Evolutionary conservation across 352 stramenopile genomes (phyloP), one percentile per base, ranked within the genome.

Genomic region (Globisporangium yorkense): DNA sequence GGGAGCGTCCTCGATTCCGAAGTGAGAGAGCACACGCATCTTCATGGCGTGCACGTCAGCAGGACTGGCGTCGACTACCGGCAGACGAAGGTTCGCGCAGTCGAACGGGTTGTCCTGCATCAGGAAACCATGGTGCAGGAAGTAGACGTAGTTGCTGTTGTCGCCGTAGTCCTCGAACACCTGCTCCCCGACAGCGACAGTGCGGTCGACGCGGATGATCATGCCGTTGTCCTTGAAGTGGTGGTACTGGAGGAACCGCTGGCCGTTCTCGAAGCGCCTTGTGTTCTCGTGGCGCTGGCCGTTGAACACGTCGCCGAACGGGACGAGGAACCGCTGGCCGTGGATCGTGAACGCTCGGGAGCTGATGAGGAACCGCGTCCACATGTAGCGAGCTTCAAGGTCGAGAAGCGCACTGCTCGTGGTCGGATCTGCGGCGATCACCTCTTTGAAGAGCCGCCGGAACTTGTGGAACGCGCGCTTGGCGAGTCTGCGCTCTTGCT

Each of bases 131-230:
- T 98, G 91, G 51, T 96, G 75, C 35, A 96, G 51, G 20, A 97
- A 76, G 55, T 89, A 92, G 5, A 87, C 68, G 65, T 88, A 89
- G 59, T 96, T 97, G 71, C 83, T 80, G 61, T 96, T 97, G 75
- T 97, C 89, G n/a, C 92, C 92, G 45, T 98, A 98, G 70, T 98
- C 92, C 74, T 98, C 94, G 56, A 97, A 92, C 6, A 98, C 63
- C 57, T 98, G 90, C 2, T 65, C 40, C 9, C 54, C 59, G 0
- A 27, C 49, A 0, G 9, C 24, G 5, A 68, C 75, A 0, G 54
- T 16, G 13, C 88, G 82, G 62, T 96, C 89, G 6, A 85, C 81
- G 21, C 66, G 66, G n/a, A 96, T 75, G 3, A 62, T 59, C 62
- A 92, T 82, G 5, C 67, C 72, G n/a, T 54, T 33, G 21, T 55